Evolutionary conservation across 192 early-diverging fungal species (phyloP), one percentile per base, ranked within the genome.

Genomic region (Ambispora gerdemannii): DNA sequence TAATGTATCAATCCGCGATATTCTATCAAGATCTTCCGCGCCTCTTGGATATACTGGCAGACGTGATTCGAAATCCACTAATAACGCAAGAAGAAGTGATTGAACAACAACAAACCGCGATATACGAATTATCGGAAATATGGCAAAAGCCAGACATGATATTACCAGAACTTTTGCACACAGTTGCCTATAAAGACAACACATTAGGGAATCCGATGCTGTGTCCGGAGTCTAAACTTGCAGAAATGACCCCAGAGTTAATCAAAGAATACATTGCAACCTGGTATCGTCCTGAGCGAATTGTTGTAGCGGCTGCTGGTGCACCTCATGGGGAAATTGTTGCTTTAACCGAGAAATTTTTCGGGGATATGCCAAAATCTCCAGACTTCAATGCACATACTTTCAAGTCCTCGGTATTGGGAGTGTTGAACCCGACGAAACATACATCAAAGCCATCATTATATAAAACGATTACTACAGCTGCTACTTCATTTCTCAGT

Each of bases 1-100:
- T 98, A 78, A 93, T 95, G 88, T 98, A 97, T 76, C 95, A 96
- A 75, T 89, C 91, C 4, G 88, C 92, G 4, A 88, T 98, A 25
- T 94, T 98, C 73, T 86, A 83, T 3, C 86, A 93, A 70, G 93
- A 96, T 77, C 71, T 95, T 24, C 74, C 79, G 0, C 80, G 84
- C 20, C 86, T 92, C n/a, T 53, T 95, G 36, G 67, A 82, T 15
- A 78, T 95, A 24, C 85, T 97, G 70, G 85, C 91, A 0, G 88
- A 96, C 56, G 90, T 92, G 7, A 87, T 95, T 25, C 83, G 88
- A 67, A 86, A 88, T 59, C 93, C 95, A 6, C 72, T 64, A 31
- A 88, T 95, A 30, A 64, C 84, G 20, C 78, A 81, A 11, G 89
- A 87, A 32, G 97, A 98, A 70, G 75, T 98, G 32, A 89, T 89